Base-by-base conservation (phyloP, 169 alveolate genomes). In the Plasmodium coatneyi region DNA sequence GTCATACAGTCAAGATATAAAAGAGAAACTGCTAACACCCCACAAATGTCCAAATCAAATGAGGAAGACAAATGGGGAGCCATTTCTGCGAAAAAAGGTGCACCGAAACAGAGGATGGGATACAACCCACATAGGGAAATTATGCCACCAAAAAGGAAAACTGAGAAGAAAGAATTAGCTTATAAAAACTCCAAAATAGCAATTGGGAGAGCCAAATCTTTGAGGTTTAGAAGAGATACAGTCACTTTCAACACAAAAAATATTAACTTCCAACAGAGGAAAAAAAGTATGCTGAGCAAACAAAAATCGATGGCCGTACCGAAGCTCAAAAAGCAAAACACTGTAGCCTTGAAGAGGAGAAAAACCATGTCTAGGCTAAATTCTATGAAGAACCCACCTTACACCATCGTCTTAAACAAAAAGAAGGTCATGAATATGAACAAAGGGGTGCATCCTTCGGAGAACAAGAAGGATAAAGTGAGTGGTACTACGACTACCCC, bases 261-360 rank as follows among this genome's bases (percentile, higher is more conserved):
- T 86, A 74, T 30, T 78, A 86, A 76, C 80, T 43, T 39, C 30
- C 52, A 22, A 5, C 56, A 34, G 30, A 86, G 80, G 46, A 86
- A 86, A 70, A 74, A 78, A 86, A 86, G 80, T 39, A 74, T 54
- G 5, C 46, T 86, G 41, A 72, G 41, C 43, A 86, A 86, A 86
- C 80, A 70, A 25, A 86, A 86, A 22, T 74, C 93, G 6, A 36
- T 86, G 93, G 25, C 49, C 16, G 93, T 76, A 74, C 32, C 87
- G 5, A 74, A 52, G 60, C 80, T 86, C 80, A 86, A 86, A 86
- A 86, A 86, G 66, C 93, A 86, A 76, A 86, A 76, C 34, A 86
- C 93, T 2, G 60, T 36, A 25, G 19, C 49, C 16, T 52, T 86
- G 71, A 86, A 86, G 60, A 86, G 71, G 80, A 86, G 71, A 39